phyloP scores from a whole-genome alignment of 306 rosid genomes.

The Lathyrus tuberosus region DNA sequence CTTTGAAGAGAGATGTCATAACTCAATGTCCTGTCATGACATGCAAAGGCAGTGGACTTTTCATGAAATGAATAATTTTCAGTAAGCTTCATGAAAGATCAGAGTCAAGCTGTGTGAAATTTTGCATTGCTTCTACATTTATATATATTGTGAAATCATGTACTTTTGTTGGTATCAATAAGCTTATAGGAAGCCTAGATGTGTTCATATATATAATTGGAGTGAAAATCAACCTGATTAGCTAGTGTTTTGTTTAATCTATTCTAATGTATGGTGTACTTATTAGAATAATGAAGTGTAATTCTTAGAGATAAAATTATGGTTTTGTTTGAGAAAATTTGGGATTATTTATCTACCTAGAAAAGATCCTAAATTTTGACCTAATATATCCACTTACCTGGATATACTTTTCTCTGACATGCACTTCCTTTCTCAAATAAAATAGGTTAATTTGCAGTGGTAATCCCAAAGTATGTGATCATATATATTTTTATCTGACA shows the following conservation, averaged over 20 bases:
- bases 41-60: slow-evolving; percentile 63
- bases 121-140: slow-evolving; percentile 40
- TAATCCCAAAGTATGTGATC: slow-evolving; percentile 33
- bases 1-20: slow-evolving; percentile 65
- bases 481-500: slow-evolving; percentile 31
- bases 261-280: slow-evolving; percentile 38
- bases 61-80: slow-evolving; percentile 61
- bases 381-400: slow-evolving; percentile 37
- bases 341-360: slow-evolving; percentile 38
- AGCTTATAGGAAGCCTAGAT: slow-evolving; percentile 63
- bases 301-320: slow-evolving; percentile 42
- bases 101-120: slow-evolving; percentile 4
- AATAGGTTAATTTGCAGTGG: slow-evolving; percentile 34
- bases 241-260: slow-evolving; percentile 45
- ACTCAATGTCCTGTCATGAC: slow-evolving; percentile 55
- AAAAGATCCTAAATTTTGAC: slow-evolving; percentile 47
- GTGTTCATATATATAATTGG: slow-evolving; percentile 46
- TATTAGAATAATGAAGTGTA: slow-evolving; percentile 41
- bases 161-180: slow-evolving; percentile 42
- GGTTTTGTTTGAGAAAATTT: slow-evolving; percentile 37
- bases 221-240: slow-evolving; percentile 39
- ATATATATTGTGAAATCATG: slow-evolving; percentile 28
- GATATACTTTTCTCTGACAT: slow-evolving; percentile 30
- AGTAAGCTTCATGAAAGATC: slow-evolving; percentile 50
- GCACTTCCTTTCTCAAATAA: slow-evolving; percentile 31